phyloP scores from a whole-genome alignment of 2,329 filamentous ascomycete genomes.

The Phialophora tarda region DNA sequence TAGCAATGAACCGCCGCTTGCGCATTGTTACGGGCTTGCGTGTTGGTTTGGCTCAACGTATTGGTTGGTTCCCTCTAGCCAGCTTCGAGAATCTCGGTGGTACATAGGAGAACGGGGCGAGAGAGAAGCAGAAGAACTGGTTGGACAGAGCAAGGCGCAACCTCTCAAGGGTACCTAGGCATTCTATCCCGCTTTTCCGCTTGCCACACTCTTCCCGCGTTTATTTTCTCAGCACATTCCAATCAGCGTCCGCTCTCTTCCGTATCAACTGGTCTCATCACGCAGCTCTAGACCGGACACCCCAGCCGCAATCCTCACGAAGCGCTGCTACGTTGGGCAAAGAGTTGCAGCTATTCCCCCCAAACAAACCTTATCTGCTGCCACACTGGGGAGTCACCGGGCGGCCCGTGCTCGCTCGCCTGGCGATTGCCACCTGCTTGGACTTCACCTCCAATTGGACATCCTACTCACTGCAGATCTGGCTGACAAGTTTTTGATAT shows the following conservation, averaged over 20 bases:
- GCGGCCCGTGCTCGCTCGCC: background rate
- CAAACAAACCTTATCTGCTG: background rate
- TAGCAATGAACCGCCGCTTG: background rate
- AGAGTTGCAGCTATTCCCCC: background rate
- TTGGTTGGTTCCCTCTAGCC: too few relatives aligned
- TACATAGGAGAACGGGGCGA: too few relatives aligned
- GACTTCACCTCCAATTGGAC: conserved; percentile 14
- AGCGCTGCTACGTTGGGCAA: background rate
- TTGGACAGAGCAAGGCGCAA: background rate
- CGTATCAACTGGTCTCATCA: background rate
- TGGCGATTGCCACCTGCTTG: conserved; percentile 12
- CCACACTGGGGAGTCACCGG: background rate
- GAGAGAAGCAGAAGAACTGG: too few relatives aligned
- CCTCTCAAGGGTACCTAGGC: background rate
- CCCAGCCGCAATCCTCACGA: background rate
- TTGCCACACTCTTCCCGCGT: background rate
- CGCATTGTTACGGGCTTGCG: background rate
- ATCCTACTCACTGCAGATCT: background rate
- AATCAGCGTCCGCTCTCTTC: background rate
- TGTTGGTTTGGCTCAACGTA: background rate
- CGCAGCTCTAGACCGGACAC: background rate
- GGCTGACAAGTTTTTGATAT: conserved; percentile 17
- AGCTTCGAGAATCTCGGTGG: too few relatives aligned
- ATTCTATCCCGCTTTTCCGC: background rate
- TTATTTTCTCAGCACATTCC: background rate